Base-by-base conservation (phyloP, 495 filamentous ascomycete genomes). In the Trichodelitschia bisporula region DNA sequence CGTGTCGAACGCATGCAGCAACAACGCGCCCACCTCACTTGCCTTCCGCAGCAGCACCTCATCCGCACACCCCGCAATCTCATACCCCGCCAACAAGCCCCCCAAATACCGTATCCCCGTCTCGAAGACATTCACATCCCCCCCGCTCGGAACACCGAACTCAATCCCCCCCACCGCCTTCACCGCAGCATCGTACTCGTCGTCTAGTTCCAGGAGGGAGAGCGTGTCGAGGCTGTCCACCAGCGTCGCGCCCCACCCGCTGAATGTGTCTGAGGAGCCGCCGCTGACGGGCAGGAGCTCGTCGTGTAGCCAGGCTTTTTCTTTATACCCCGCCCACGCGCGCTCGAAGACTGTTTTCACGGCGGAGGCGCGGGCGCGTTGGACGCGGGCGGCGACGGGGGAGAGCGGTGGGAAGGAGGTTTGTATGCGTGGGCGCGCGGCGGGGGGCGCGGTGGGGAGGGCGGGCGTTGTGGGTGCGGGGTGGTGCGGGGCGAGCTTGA, bases 181-280 rank as follows among this genome's bases (percentile, higher is more conserved):
- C 32, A 72, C 54, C 19, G 69, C 66, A 17, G 61, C 49, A 26
- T 68, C 53, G 29, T 72, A 66, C 26, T 74, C 69, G 1, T 61
- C 49, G 11, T 57, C 55, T 43, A 74, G 36, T 0, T 52, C 66
- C 64, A 72, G 67, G 19, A 74, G 67, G 45, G 66, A 55, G 2
- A 74, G 49, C 2, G 63, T 64, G 48, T 74, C 69, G 14, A 74
- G 47, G 10, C 56, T 53, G 43, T 74, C 69, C 11, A 74, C 61
- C 31, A 64, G 47, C 1, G 57, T 65, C 4, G 61, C 67, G 18
- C 56, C 62, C 65, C 63, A 76, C 4, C 69, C 69, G 28, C 59
- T 64, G 50, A 72, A 72, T 3, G 54, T 51, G 36, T 62, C 51
- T 15, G 47, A 39, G 23, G 21, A 24, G 2, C 45, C 40, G 15